phyloP scores from a whole-genome alignment of 2,329 filamentous ascomycete species.

The Aspergillus quadrilineatus region DNA sequence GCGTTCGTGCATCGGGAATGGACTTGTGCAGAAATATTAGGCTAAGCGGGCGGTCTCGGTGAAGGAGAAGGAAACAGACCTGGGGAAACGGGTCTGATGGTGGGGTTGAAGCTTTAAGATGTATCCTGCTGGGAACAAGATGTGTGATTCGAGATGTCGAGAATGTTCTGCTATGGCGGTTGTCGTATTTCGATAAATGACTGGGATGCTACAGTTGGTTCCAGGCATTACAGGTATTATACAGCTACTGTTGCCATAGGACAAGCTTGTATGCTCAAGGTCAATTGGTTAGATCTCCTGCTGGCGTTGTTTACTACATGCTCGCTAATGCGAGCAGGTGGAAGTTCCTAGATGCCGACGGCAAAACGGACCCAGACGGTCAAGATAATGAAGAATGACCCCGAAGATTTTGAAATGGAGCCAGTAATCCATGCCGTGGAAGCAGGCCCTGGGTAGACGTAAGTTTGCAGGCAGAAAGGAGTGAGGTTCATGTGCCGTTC shows the following conservation, averaged over 20 bases:
- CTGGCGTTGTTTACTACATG: conserved; percentile 38
- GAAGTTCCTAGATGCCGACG: conserved; percentile 24
- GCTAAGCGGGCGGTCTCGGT: neutral
- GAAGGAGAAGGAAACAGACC: neutral
- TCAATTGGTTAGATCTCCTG: conserved; percentile 47
- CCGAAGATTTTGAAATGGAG: conserved; percentile 24
- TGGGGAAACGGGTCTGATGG: neutral
- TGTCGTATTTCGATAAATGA: conserved; percentile 26
- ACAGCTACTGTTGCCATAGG: conserved; percentile 33
- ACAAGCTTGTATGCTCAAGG: conserved; percentile 36
- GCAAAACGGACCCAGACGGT: neutral
- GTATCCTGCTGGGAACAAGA: neutral
- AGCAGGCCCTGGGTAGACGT: conserved; percentile 15
- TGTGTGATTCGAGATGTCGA: neutral
- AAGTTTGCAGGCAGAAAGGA: conserved; percentile 28
- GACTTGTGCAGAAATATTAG: conserved; percentile 2
- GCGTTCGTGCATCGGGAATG: neutral
- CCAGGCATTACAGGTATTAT: neutral
- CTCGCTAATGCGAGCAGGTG: conserved; percentile 32
- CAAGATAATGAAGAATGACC: neutral
- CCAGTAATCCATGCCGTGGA: neutral
- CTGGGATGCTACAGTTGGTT: neutral
- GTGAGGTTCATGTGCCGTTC: conserved; percentile 43
- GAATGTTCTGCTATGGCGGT: conserved; percentile 43
- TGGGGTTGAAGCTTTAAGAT: neutral